These are phyloP conservation scores for Tanacetum coccineum DNA, from an alignment of 129 eudicot genomes.

Conservation along the genomic window DNA sequence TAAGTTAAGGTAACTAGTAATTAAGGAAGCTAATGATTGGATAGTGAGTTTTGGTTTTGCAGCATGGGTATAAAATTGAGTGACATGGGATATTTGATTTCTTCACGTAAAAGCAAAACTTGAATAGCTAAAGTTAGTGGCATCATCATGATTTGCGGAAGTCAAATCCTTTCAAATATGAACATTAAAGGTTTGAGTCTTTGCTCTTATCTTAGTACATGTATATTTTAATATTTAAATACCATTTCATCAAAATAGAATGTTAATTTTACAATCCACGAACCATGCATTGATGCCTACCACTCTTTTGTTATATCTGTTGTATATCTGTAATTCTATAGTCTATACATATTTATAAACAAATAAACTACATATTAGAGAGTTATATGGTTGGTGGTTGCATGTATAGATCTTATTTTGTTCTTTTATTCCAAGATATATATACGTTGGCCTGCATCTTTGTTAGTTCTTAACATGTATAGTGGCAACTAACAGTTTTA, in stretches of 20 bases:
- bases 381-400: conserved; percentile 18
- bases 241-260: not conserved
- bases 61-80: conserved; percentile 22
- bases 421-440: conserved; percentile 10
- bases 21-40: conserved; percentile 30
- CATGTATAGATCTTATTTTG: conserved; percentile 8
- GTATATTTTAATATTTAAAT: no score
- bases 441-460: conserved; percentile 12
- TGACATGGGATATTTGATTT: conserved; percentile 33
- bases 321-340: conserved; percentile 1
- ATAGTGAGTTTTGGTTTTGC: conserved; percentile 23
- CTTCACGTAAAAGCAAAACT: conserved; percentile 38
- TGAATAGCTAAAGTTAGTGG: conserved; percentile 29
- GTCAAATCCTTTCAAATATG: conserved; percentile 29
- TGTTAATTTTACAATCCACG: conserved; percentile 9
- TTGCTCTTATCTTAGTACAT: not conserved
- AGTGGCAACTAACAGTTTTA: conserved; percentile 8
- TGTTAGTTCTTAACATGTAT: conserved; percentile 28
- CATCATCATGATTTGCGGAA: conserved; percentile 29
- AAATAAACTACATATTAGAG: not conserved
- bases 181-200: conserved; percentile 28
- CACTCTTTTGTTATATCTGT: conserved; percentile 10
- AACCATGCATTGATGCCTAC: conserved; percentile 27
- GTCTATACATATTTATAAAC: not conserved
- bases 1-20: conserved; percentile 24